Percentiles rank a stretch among this genome's conserved stretches.
phyloP scores from a whole-genome alignment of 2,329 filamentous ascomycete genomes.

The Sporothrix variecibatus region DNA sequence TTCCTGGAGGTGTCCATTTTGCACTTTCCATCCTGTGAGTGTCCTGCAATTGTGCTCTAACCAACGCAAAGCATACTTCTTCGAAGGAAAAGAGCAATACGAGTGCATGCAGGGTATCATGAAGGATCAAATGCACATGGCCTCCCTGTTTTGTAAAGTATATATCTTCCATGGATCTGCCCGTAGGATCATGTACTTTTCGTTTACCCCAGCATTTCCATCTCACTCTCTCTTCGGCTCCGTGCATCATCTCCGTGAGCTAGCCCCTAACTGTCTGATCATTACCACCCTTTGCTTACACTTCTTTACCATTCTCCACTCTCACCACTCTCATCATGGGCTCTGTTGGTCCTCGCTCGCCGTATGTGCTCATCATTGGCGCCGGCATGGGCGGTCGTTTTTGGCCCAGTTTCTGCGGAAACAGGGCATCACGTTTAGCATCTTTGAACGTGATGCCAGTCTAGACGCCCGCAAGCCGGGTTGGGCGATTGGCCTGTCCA shows the following conservation, averaged over 20 bases:
- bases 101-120: no score
- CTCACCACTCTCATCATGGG: not conserved
- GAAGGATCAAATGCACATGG: no score
- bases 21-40: not conserved
- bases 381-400: conserved; percentile 45
- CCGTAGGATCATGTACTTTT: not conserved
- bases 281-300: not conserved
- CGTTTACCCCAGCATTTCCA: not conserved
- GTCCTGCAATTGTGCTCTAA: not conserved
- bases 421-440: conserved; percentile 38
- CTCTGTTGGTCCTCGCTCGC: conserved; percentile 9
- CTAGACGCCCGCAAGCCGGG: conserved; percentile 34
- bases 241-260: not conserved
- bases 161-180: no score
- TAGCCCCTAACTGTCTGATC: not conserved
- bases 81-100: not conserved
- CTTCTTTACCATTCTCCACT: not conserved
- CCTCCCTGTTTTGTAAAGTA: no score
- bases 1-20: not conserved
- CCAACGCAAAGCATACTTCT: not conserved
- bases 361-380: conserved; percentile 44
- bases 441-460: conserved; percentile 44
- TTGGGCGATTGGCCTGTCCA: conserved; percentile 39
- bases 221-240: not conserved
- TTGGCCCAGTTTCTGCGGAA: conserved; percentile 45